Evolutionary conservation across 2,329 filamentous ascomycete species (phyloP).

Genomic region (Trichoderma arundinaceum): DNA sequence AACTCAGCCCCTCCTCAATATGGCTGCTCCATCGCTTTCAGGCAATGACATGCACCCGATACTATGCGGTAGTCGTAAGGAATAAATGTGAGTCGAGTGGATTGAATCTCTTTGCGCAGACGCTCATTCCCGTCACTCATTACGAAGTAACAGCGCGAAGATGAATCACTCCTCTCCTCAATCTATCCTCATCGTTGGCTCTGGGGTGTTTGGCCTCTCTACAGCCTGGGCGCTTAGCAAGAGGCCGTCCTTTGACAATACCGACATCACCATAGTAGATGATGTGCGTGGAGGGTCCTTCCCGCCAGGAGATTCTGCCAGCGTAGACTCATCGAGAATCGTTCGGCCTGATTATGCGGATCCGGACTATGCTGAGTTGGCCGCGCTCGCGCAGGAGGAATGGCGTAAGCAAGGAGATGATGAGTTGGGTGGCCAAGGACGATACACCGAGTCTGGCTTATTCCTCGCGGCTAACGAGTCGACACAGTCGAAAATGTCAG

Average conservation of each 20-base stretch:
- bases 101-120: not conserved
- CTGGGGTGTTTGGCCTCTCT: conserved; percentile 66
- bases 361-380: conserved; percentile 75
- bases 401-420: conserved; percentile 67
- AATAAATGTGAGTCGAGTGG: not conserved
- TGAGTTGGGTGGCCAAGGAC: conserved; percentile 64
- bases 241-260: conserved; percentile 60
- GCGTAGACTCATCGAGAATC: conserved; percentile 68
- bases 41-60: not conserved
- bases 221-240: conserved; percentile 71
- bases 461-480: conserved; percentile 64
- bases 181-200: conserved; percentile 71
- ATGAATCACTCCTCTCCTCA: conserved; percentile 46
- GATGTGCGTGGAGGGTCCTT: conserved; percentile 59
- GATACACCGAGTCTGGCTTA: conserved; percentile 74
- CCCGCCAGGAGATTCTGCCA: conserved; percentile 64
- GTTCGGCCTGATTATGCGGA: conserved; percentile 81
- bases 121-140: not conserved
- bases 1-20: conserved; percentile 4
- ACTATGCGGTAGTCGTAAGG: not conserved
- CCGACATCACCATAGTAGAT: conserved; percentile 65
- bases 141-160: not conserved
- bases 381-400: conserved; percentile 68
- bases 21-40: not conserved
- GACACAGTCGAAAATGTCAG: conserved; percentile 47